Evolutionary conservation across 139 green algal genomes (phyloP).

Genomic region (Zygnema circumcarinatum): DNA sequence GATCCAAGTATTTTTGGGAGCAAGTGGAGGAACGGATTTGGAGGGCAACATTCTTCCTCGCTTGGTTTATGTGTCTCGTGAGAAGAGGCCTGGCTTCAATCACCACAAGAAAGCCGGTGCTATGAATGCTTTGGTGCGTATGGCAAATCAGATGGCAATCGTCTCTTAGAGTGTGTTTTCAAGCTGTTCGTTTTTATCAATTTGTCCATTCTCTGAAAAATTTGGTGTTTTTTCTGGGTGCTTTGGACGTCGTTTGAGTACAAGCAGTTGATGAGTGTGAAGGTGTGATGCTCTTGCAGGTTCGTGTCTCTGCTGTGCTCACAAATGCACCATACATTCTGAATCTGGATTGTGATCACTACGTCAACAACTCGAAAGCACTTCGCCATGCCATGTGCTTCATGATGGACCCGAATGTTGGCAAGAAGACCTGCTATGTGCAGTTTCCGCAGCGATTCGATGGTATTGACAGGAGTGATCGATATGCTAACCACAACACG

Average conservation of each 20-base stretch:
- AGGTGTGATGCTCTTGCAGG: neutral
- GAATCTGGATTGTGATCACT: slow-evolving; percentile 62
- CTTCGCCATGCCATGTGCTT: slow-evolving; percentile 60
- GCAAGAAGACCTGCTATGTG: slow-evolving; percentile 57
- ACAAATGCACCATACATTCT: slow-evolving; percentile 61
- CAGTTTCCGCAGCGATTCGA: slow-evolving; percentile 63
- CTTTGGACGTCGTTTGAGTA: too few species aligned
- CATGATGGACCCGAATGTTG: slow-evolving; percentile 56
- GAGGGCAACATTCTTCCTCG: slow-evolving; percentile 50
- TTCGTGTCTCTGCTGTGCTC: slow-evolving; percentile 53
- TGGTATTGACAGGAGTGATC: slow-evolving; percentile 57
- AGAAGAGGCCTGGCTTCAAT: slow-evolving; percentile 61
- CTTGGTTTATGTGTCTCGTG: slow-evolving; percentile 58
- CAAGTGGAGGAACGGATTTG: slow-evolving; percentile 26
- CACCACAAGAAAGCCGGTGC: slow-evolving; percentile 63
- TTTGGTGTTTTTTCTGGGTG: too few species aligned
- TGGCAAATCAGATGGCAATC: neutral
- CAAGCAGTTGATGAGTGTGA: too few species aligned
- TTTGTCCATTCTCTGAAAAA: neutral
- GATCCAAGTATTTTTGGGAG: slow-evolving; percentile 57
- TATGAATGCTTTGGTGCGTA: slow-evolving; percentile 56
- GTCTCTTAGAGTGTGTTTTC: neutral
- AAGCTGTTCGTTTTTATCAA: neutral
- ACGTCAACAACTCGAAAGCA: slow-evolving; percentile 60
- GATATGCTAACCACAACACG: slow-evolving; percentile 64